Conservation (phyloP, 2,329 filamentous ascomycete species). For the Achaetomium macrosporum region DNA sequence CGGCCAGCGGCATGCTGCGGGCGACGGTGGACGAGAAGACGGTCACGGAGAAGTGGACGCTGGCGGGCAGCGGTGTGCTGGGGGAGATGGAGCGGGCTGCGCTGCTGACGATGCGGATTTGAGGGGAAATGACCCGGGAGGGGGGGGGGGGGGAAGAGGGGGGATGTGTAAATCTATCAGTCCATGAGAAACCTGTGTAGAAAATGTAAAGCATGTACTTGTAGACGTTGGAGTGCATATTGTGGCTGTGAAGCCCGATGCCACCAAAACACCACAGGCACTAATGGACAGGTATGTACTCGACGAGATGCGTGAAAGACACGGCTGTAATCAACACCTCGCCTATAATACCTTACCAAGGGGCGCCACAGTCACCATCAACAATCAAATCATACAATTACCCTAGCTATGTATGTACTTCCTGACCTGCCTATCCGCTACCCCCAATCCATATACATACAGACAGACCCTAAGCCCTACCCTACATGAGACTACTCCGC, state of each 20-base stretch:
- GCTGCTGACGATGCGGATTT: conserved; percentile 44
- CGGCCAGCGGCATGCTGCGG: conserved; percentile 73
- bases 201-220: conserved; percentile 16
- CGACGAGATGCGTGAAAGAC: too few species aligned
- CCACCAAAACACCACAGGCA: too few species aligned
- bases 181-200: conserved; percentile 9
- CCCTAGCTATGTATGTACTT: too few species aligned
- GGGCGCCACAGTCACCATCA: too few species aligned
- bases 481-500: conserved; percentile 83
- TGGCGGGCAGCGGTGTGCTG: conserved; percentile 74
- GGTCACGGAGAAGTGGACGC: conserved; percentile 76
- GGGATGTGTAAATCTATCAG: neutral
- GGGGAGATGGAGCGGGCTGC: conserved; percentile 75
- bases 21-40: conserved; percentile 61
- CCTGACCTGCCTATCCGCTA: too few species aligned
- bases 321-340: too few species aligned
- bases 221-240: neutral
- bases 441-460: too few species aligned
- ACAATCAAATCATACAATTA: too few species aligned
- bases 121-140: conserved; percentile 22
- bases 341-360: too few species aligned
- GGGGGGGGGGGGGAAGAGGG: conserved; percentile 12
- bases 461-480: too few species aligned
- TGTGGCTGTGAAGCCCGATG: too few species aligned
- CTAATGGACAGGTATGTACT: neutral